Base-by-base conservation (phyloP, 108 stramenopile genomes). In the Stephanodiscus triporus region DNA sequence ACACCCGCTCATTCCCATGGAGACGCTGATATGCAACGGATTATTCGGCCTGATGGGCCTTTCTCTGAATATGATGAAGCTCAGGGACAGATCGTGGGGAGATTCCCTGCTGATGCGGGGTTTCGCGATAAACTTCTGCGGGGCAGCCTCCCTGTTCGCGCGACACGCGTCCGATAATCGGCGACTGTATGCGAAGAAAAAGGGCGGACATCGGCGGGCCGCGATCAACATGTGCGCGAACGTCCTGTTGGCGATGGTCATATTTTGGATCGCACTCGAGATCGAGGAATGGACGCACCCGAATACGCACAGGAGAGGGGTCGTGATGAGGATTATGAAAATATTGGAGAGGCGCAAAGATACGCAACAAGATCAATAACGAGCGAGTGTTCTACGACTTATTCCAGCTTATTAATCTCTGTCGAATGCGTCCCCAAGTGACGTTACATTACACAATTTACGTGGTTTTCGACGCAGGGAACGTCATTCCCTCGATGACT, bases 251-350 rank as follows among this genome's bases (percentile, higher is more conserved):
- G 78, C 72, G n/a, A 66, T 53, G n/a, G 27, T 73, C 37, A 24
- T 80, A n/a, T 80, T 68, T 56, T 73, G 71, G 72, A 49, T 78
- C 32, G 78, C 78, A 20, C 27, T 78, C 20, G 70, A 72, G 38
- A 62, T 78, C 43, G 70, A 78, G 34, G 27, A 49, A 49, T 49
- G 48, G 2, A 19, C 48, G 6, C 48, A 49, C 16, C 48, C 48
- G 48, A 19, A 19, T 49, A 19, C 16, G 16, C 16, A 16, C 16
- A 16, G 48, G 19, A 49, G 48, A 49, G 48, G 48, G 48, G 48
- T 49, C 19, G 48, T 49, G 16, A 19, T 7, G 48, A 49, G 19
- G 19, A 49, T 49, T 6, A 49, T 49, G 48, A 49, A 49, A 49
- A 49, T 49, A 16, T 7, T 49, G 48, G 48, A 49, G 19, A 49